Evolutionary conservation across 2,329 filamentous ascomycete genomes (phyloP), one percentile per base, ranked within the genome.

Genomic region (Aspergillus sojae): DNA sequence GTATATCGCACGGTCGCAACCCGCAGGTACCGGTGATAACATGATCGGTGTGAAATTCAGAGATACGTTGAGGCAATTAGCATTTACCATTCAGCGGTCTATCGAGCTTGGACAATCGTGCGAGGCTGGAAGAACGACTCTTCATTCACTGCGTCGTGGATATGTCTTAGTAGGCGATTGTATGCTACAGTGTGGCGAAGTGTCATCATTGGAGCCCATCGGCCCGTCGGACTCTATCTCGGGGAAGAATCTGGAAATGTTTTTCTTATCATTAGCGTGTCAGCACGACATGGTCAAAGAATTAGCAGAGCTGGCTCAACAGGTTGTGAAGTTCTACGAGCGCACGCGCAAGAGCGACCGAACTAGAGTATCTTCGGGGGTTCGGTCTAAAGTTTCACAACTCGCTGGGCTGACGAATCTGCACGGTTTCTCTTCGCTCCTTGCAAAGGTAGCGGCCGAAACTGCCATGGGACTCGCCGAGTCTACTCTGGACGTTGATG

Each of bases 391-490:
- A 57, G 61, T 75, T 45, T 74, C 70, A 10, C 67, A 64, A 43
- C 69, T 74, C 10, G 65, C 68, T 53, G 62, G 63, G n/a, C 54
- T 73, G 52, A 64, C 62, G 43, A 68, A 64, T 14, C 59, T 61
- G 4, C 60, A 68, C 10, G 70, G 68, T 11, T 62, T 78, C 28
- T 71, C 71, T 19, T 59, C 67, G 9, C 67, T 79, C 5, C 68
- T 80, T 14, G 70, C 74, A 5, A 77, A 75, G 56, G 68, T 79
- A 5, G 74, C 76, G 2, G 73, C 78, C 14, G 78, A 80, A 58
- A 71, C 75, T 14, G 79, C 78, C 4, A 78, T 81, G 74, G 69
- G 73, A 5, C 76, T 80, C 64, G 79, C 79, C 11, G 78, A 80
- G 64, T 67, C 65, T 11, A 78, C 75, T 19, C 68, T 74, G 50